These are phyloP conservation scores for Cymbopogon citratus DNA, from an alignment of 176 grass and related monocot genomes.

Conservation along the genomic window DNA sequence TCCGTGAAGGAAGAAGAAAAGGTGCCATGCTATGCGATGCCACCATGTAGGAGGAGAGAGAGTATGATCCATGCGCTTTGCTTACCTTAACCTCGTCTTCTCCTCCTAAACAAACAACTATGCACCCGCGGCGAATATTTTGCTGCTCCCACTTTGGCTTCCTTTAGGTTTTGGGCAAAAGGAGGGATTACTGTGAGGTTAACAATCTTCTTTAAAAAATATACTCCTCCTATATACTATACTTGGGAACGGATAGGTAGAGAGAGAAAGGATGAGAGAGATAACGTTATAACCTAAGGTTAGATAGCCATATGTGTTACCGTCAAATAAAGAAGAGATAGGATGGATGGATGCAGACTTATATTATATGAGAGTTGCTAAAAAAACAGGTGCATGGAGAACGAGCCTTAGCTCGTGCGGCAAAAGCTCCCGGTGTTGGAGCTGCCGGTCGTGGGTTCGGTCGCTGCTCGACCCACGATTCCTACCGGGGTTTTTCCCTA, in stretches of 20 bases:
- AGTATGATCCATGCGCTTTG: slow-evolving; percentile 1
- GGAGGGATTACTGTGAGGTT: slow-evolving; percentile 41
- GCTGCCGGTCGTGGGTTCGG: too few relatives aligned
- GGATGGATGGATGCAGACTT: slow-evolving; percentile 30
- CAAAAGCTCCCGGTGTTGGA: too few relatives aligned
- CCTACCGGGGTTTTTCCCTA: too few relatives aligned
- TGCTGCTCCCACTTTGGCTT: slow-evolving; percentile 23
- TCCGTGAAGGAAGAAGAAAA: not conserved
- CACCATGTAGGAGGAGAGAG: not conserved
- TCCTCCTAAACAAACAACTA: slow-evolving; percentile 9
- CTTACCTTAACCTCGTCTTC: slow-evolving; percentile 20
- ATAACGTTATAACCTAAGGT: slow-evolving; percentile 44
- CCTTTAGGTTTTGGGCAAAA: slow-evolving; percentile 1
- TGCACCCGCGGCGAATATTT: slow-evolving; percentile 34
- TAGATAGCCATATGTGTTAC: slow-evolving; percentile 39
- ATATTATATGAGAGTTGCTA: too few relatives aligned
- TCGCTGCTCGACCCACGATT: too few relatives aligned
- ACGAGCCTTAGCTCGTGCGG: too few relatives aligned
- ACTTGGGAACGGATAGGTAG: not conserved
- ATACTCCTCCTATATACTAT: not conserved
- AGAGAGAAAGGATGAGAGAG: not conserved
- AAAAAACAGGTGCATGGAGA: too few relatives aligned
- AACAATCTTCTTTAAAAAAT: slow-evolving; percentile 19
- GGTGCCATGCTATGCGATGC: slow-evolving; percentile 14
- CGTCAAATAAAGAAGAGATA: slow-evolving; percentile 44